Evolutionary conservation across 768 basidiomycete species (phyloP).

Genomic region (Russula emetica): DNA sequence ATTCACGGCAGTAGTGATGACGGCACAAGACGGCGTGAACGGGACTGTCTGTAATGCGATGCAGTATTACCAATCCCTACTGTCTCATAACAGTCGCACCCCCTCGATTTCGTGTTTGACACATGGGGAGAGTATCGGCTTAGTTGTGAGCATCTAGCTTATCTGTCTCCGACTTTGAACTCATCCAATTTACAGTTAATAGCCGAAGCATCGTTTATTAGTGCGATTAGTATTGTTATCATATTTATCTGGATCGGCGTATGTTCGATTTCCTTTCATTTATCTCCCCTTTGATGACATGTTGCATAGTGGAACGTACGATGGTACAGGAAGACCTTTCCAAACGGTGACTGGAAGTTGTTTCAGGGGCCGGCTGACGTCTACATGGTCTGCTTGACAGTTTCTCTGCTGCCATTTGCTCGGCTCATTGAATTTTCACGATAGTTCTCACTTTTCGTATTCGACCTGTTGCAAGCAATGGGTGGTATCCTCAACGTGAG

Average conservation of each 20-base stretch:
- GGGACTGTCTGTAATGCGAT: constrained; percentile 13
- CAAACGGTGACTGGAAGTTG: constrained; percentile 25
- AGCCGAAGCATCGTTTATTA: constrained; percentile 33
- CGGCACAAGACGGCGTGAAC: constrained; percentile 1
- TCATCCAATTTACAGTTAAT: constrained; percentile 32
- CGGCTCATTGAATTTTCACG: constrained; percentile 25
- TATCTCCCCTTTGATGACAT: neutral
- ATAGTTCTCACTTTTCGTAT: constrained; percentile 30
- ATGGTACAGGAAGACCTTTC: constrained; percentile 4
- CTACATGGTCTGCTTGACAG: constrained; percentile 37
- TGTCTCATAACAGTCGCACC: no score
- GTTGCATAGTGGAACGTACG: constrained; percentile 15
- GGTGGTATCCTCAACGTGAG: constrained; percentile 38
- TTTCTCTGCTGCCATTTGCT: neutral
- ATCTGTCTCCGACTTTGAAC: neutral
- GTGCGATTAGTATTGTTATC: neutral
- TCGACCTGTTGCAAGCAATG: constrained; percentile 39
- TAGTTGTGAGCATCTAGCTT: constrained; percentile 33
- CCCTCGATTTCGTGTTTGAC: constrained; percentile 32
- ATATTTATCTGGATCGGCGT: constrained; percentile 14
- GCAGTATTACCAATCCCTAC: neutral
- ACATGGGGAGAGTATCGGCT: constrained; percentile 37
- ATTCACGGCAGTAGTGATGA: neutral
- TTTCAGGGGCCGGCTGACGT: constrained; percentile 40
- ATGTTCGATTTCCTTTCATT: neutral